Base-by-base conservation (phyloP, 768 basidiomycete genomes). In the Naganishia onofrii region DNA sequence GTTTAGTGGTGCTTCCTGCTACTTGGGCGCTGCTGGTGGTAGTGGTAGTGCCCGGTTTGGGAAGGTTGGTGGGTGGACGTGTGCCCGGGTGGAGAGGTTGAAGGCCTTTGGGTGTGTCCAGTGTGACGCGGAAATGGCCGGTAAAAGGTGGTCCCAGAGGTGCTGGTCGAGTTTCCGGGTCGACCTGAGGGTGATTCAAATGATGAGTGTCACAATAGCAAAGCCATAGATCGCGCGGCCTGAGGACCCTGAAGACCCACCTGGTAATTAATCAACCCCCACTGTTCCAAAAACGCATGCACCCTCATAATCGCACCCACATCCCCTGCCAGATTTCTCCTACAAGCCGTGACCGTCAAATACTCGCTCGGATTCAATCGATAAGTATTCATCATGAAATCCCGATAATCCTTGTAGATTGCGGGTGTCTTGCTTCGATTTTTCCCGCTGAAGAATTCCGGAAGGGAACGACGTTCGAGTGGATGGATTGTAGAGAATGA, bases 381-480 rank as follows among this genome's bases (percentile, higher is more conserved):
- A 82, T 97, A 98, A 0, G 96, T 93, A 83, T 99, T 97, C 81
- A 99, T 88, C 95, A 99, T 99, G 75, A 99, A 99, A 84, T 99
- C 95, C 71, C 96, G 88, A 77, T 99, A 99, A 80, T 99, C 95
- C 81, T 98, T 98, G 85, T 98, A 99, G 72, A 97, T 93, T 23
- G 91, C 85, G 0, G 96, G 95, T 1, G 95, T 96, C 83, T 99
- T 99, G 72, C 89, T 90, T 68, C 94, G 83, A 81, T 98, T 97
- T 66, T 92, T 86, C 54, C 90, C 91, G 79, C 92, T 93, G 87
- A 99, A 99, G 85, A 98, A 99, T 82, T 99, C 96, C 38, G 96
- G 96, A 32, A 99, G 84, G 0, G 92, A 90, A 73, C 92, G 88
- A 55, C 88, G 87, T 81, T 99, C 96, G 71, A 98, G 90, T 12